Evolutionary conservation across 1,284 basidiomycete species (phyloP).

Genomic region (Paramarasmius palmivorus): DNA sequence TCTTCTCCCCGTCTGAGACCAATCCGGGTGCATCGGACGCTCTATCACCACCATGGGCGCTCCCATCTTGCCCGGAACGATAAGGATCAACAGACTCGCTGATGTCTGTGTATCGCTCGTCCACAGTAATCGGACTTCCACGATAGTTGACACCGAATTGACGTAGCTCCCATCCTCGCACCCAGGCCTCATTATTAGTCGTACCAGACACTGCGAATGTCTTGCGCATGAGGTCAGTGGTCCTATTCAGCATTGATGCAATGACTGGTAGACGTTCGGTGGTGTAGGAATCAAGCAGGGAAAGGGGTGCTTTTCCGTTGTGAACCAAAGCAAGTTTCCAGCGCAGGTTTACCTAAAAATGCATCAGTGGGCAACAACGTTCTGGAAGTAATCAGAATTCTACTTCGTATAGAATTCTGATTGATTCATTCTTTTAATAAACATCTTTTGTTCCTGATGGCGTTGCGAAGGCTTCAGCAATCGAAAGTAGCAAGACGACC

Average conservation of each 20-base stretch:
- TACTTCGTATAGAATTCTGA: too few relatives aligned
- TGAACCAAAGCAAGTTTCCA: too few relatives aligned
- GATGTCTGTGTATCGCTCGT: conserved; percentile 8
- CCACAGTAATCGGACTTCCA: conserved; percentile 24
- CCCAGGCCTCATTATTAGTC: conserved; percentile 3
- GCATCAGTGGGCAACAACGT: too few relatives aligned
- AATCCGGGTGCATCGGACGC: conserved; percentile 32
- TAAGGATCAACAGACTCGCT: conserved; percentile 17
- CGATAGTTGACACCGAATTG: conserved; percentile 34
- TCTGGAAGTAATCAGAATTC: too few relatives aligned
- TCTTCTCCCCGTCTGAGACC: conserved; percentile 5
- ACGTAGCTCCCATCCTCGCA: conserved; percentile 12
- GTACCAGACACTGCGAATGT: conserved; percentile 3
- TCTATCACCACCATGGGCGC: conserved; percentile 28
- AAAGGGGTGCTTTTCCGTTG: too few relatives aligned
- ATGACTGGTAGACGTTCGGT: too few relatives aligned
- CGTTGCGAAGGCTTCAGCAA: too few relatives aligned
- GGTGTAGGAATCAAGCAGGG: too few relatives aligned
- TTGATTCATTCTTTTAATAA: too few relatives aligned
- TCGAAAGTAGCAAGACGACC: too few relatives aligned
- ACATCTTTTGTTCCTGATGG: too few relatives aligned
- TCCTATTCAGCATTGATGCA: conserved; percentile 31
- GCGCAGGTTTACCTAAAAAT: too few relatives aligned
- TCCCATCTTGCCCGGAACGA: conserved; percentile 15
- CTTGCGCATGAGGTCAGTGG: conserved; percentile 19